Percentiles rank a stretch among this genome's conserved stretches.
phyloP scores from a whole-genome alignment of 306 rosid species.

The Medicago truncatula region MtrunA17r5.0-ANR NC_053048.1:43716001-43716500 shows the following conservation, averaged over 20 bases:
- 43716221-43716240: too few species aligned
- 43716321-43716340: not conserved
- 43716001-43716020: not conserved
- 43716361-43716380: not conserved
- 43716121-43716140: not conserved
- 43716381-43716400: not conserved
- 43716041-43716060: not conserved
- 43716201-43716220: too few species aligned
- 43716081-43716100: not conserved
- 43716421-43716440: conserved; percentile 16
- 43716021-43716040: not conserved
- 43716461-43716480: not conserved
- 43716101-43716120: not conserved
- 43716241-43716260: too few species aligned
- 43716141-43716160: not conserved
- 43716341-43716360: not conserved
- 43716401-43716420: not conserved
- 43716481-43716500: not conserved
- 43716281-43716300: not conserved
- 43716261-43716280: too few species aligned
- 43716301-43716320: not conserved
- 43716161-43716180: not conserved
- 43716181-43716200: not conserved
- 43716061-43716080: not conserved
- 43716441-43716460: conserved; percentile 19